Conservation (phyloP, 2,329 filamentous ascomycete genomes). For the Verticillium longisporum region DNA sequence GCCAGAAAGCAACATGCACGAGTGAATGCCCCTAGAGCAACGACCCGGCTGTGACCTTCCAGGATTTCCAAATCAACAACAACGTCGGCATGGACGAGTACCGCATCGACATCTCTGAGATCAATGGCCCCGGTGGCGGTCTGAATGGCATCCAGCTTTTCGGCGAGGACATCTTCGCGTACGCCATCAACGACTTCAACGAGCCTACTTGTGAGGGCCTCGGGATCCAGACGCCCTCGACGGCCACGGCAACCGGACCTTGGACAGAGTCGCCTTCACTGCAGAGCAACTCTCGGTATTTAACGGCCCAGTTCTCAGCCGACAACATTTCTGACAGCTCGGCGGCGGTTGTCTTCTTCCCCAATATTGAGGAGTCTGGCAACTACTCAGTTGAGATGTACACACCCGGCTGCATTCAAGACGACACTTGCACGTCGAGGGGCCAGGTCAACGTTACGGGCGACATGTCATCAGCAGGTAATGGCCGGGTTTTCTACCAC, state of each 20-base stretch:
- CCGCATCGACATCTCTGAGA: conserved; percentile 76
- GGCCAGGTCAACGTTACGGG: conserved; percentile 80
- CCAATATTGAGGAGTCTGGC: conserved; percentile 80
- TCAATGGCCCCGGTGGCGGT: conserved; percentile 81
- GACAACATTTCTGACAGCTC: conserved; percentile 46
- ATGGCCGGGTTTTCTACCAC: conserved; percentile 48
- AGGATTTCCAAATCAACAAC: conserved; percentile 92
- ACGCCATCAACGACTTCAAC: conserved; percentile 82
- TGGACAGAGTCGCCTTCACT: conserved; percentile 67
- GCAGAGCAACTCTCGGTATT: conserved; percentile 67
- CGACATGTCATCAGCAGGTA: conserved; percentile 48
- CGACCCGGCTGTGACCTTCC: conserved; percentile 58
- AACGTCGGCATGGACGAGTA: conserved; percentile 81
- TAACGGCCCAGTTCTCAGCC: conserved; percentile 58
- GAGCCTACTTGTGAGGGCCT: conserved; percentile 67
- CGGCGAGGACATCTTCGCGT: conserved; percentile 76
- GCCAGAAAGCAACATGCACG: conserved; percentile 66
- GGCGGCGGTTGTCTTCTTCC: conserved; percentile 69
- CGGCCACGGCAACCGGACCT: conserved; percentile 61
- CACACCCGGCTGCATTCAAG: conserved; percentile 82
- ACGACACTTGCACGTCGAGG: conserved; percentile 67
- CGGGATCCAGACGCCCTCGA: conserved; percentile 56
- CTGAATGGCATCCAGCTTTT: conserved; percentile 82
- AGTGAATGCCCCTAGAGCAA: conserved; percentile 77
- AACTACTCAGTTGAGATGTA: conserved; percentile 90